phyloP scores from a whole-genome alignment of 2,329 filamentous ascomycete genomes.

The Madurella fahalii region DNA sequence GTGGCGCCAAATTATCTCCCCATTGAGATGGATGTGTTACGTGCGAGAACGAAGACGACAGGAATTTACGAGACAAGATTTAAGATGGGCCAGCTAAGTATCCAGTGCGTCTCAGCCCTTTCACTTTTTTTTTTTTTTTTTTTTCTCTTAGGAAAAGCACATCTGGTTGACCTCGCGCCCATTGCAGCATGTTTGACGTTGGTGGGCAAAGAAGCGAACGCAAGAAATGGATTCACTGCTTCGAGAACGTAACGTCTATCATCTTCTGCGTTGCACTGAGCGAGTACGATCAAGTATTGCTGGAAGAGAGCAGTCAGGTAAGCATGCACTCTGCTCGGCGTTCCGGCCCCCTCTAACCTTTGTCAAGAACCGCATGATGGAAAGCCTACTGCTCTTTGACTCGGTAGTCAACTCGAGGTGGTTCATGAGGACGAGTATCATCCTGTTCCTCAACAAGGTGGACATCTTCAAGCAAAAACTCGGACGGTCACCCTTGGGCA shows the following conservation, averaged over 20 bases:
- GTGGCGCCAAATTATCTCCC: constrained; percentile 81
- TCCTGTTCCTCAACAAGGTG: constrained; percentile 97
- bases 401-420: constrained; percentile 98
- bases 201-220: constrained; percentile 94
- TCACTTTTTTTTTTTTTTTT: too few species aligned
- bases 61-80: constrained; percentile 99
- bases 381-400: constrained; percentile 92
- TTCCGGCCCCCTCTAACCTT: constrained; percentile 14
- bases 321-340: constrained; percentile 25
- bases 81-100: constrained; percentile 96
- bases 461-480: constrained; percentile 97
- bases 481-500: constrained; percentile 78
- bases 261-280: constrained; percentile 98
- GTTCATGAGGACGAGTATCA: constrained; percentile 99
- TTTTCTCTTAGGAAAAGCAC: too few species aligned
- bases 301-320: constrained; percentile 97
- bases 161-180: constrained; percentile 24
- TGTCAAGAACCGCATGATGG: constrained; percentile 99
- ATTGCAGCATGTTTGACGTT: constrained; percentile 91
- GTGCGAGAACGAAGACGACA: constrained; percentile 95
- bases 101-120: constrained; percentile 67
- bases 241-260: constrained; percentile 98
- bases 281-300: constrained; percentile 94
- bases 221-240: constrained; percentile 99
- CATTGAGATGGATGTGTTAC: constrained; percentile 88